A percentile compares a stretch with the other conserved stretches of the same genome.
Conservation (phyloP, 2,329 filamentous ascomycete species). For the Calonectria montana region DNA sequence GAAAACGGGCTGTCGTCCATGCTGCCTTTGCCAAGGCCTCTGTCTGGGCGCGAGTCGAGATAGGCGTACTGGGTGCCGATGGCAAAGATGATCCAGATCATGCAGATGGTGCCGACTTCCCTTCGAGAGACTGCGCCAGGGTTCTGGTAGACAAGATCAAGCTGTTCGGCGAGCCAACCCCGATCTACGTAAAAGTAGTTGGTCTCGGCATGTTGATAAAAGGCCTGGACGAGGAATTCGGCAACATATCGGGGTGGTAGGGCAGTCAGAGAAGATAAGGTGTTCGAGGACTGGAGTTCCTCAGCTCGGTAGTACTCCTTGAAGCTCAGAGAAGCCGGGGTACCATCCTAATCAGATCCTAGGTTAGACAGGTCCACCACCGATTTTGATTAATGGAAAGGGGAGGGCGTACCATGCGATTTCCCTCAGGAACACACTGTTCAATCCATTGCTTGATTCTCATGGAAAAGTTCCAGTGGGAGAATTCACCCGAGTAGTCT, state of each 20-base stretch:
- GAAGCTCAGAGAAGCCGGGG: slow-evolving; percentile 44
- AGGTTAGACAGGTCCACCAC: slow-evolving; percentile 2
- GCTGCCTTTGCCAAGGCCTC: slow-evolving; percentile 33
- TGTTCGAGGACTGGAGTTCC: slow-evolving; percentile 56
- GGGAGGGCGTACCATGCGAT: slow-evolving; percentile 43
- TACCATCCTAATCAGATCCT: slow-evolving; percentile 36
- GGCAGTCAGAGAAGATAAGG: slow-evolving; percentile 51
- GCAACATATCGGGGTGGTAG: slow-evolving; percentile 60
- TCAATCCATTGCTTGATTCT: slow-evolving; percentile 62
- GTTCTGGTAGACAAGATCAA: slow-evolving; percentile 56
- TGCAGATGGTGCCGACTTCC: slow-evolving; percentile 56
- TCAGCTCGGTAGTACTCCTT: slow-evolving; percentile 59
- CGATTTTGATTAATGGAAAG: neutral
- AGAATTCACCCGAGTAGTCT: slow-evolving; percentile 66
- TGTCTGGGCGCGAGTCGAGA: slow-evolving; percentile 50
- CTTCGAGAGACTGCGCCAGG: slow-evolving; percentile 50
- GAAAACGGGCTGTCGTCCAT: slow-evolving; percentile 48
- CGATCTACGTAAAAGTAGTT: slow-evolving; percentile 62
- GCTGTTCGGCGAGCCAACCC: slow-evolving; percentile 54
- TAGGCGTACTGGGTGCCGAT: slow-evolving; percentile 64
- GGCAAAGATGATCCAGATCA: slow-evolving; percentile 59
- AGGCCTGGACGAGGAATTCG: slow-evolving; percentile 58
- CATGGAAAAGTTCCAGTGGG: slow-evolving; percentile 66
- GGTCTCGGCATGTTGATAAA: slow-evolving; percentile 60
- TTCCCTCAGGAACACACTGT: slow-evolving; percentile 47